phyloP scores from a whole-genome alignment of 345 rosid genomes.

The Noccaea caerulescens region DNA sequence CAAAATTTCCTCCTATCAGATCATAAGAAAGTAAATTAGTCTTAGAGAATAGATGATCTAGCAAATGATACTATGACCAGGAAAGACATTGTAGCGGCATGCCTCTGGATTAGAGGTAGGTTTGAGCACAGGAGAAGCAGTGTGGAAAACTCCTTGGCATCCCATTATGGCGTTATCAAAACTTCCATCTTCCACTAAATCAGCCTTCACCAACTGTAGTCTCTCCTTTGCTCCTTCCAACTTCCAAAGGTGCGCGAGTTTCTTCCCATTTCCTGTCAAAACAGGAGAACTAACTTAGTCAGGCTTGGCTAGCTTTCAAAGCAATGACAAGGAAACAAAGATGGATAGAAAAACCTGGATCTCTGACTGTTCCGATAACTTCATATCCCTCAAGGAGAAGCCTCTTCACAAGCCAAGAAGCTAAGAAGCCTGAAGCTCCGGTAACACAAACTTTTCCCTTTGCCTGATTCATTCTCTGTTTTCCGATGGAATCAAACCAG shows the following conservation, averaged over 20 bases:
- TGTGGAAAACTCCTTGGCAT: conserved; percentile 91
- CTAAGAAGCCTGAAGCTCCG: conserved; percentile 86
- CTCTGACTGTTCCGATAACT: conserved; percentile 87
- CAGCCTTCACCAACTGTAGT: conserved; percentile 71
- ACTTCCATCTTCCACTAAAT: conserved; percentile 77
- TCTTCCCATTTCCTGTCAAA: conserved; percentile 63
- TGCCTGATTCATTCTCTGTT: conserved; percentile 41
- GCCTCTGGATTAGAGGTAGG: conserved; percentile 86
- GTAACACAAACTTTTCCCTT: conserved; percentile 85
- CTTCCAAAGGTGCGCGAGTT: conserved; percentile 73
- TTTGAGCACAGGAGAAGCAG: conserved; percentile 84
- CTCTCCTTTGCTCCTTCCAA: conserved; percentile 88
- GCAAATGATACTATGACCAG: neutral
- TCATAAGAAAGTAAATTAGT: conserved; percentile 5
- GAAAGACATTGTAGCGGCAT: conserved; percentile 9
- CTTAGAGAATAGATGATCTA: neutral
- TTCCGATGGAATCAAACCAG: neutral
- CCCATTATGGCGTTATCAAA: conserved; percentile 75
- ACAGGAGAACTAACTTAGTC: neutral
- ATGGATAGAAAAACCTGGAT: conserved; percentile 55
- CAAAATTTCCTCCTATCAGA: conserved; percentile 71
- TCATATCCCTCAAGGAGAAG: conserved; percentile 77
- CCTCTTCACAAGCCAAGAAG: conserved; percentile 90
- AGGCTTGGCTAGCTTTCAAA: conserved; percentile 11
- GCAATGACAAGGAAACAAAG: conserved; percentile 19